Evolutionary conservation across 164 flowering plant genomes (phyloP).

Genomic region (Annona cherimola): DNA sequence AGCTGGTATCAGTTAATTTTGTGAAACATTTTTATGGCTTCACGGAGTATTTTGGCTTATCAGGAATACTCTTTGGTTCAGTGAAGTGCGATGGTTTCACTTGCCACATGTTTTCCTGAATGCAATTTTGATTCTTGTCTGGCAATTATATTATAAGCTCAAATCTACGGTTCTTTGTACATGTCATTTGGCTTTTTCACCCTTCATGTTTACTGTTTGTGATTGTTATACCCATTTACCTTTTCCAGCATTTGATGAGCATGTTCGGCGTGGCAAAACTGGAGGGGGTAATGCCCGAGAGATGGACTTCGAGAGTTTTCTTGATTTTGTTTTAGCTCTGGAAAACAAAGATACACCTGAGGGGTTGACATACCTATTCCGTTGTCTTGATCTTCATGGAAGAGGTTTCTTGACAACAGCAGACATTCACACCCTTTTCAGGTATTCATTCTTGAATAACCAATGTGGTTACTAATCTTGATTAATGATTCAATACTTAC

Average conservation of each 20-base stretch:
- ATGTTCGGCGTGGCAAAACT: conserved; percentile 82
- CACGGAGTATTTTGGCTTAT: too few relatives aligned
- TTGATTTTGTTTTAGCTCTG: conserved; percentile 88
- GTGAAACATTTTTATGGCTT: too few relatives aligned
- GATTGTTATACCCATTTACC: background rate
- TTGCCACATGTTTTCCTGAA: background rate
- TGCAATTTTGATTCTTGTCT: background rate
- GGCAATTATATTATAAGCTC: background rate
- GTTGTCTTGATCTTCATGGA: conserved; percentile 93
- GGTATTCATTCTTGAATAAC: conserved; percentile 33
- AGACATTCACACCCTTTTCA: conserved; percentile 94
- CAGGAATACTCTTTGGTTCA: background rate
- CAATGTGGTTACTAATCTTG: background rate
- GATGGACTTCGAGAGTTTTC: conserved; percentile 96
- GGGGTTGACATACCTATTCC: conserved; percentile 85
- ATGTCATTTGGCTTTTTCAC: background rate
- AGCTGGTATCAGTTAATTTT: too few relatives aligned
- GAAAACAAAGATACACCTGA: conserved; percentile 96
- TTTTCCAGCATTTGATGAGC: conserved; percentile 83
- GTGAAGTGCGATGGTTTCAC: background rate
- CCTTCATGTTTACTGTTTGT: background rate
- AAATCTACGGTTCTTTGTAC: background rate
- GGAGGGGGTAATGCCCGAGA: conserved; percentile 78
- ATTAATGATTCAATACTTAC: too few relatives aligned
- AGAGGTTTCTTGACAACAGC: conserved; percentile 86